Base-by-base conservation (phyloP, 495 filamentous ascomycete species). In the Penicillium cinerascens region DNA sequence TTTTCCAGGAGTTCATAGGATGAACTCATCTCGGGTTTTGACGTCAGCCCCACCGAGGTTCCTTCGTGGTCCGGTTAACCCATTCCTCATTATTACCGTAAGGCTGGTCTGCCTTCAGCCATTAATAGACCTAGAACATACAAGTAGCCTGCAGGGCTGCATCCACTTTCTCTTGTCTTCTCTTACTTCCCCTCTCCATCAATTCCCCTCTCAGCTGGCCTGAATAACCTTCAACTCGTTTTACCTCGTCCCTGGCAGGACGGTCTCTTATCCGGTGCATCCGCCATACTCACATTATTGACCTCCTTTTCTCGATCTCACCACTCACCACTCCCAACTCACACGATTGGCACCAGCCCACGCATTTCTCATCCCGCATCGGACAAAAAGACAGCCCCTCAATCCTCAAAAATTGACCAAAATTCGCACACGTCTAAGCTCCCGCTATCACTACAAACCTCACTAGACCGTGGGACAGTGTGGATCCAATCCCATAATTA, bases 31-130 rank as follows among this genome's bases (percentile, higher is more conserved):
- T 16, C 13, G 29, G 26, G 58, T 46, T 54, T 66, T 66, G 63
- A 66, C 63, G 63, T 66, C 63, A 66, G 54, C 39, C 49, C 39
- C 37, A 51, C 54, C 49, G 41, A 55, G 51, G 46, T 50, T 54
- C 43, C 16, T 42, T 40, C 44, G 42, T 48, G 46, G 40, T 26
- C 41, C 48, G 42, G 45, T 36, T 38, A 10, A 54, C 35, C 49
- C 39, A 44, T 50, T 56, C 56, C 48, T 56, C 48, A 52, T 63
- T 42, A 52, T 47, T 56, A 56, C 54, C 39, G 38, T 49, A 36
- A n/a, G 41, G 26, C 36, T 48, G 40, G 41, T 29, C 39, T 33
- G n/a, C 16, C 13, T 26, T 33, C 49, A 11, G 17, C 16, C 44
- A 38, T n/a, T 13, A 21, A 10, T 48, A 27, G 44, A 54, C 51